A percentile compares a stretch with the other conserved stretches of the same genome.
Evolutionary conservation across 176 grass and related monocot species (phyloP).

Genomic region (Oryza coarctata): DNA sequence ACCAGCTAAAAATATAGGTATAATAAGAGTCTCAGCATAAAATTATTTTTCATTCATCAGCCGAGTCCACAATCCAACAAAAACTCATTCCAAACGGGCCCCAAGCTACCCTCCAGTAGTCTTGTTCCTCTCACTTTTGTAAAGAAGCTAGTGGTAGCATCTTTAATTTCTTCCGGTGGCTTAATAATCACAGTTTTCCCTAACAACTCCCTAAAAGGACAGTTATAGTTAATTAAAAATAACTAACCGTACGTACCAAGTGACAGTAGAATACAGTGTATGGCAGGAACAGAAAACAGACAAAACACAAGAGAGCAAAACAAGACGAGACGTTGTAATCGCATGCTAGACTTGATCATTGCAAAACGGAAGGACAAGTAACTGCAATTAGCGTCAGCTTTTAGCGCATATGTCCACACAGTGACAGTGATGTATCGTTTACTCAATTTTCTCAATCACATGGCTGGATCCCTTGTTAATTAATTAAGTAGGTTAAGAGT

Average conservation of each 20-base stretch:
- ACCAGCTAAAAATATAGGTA: no score
- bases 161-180: neutral
- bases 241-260: neutral
- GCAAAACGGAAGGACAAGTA: neutral
- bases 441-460: neutral
- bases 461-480: neutral
- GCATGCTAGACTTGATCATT: slow-evolving; percentile 19
- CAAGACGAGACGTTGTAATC: neutral
- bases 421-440: neutral
- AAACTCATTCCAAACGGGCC: no score
- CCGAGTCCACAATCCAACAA: no score
- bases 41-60: no score
- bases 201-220: neutral
- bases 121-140: no score
- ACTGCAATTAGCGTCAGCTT: neutral
- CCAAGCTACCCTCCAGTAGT: no score
- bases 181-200: neutral
- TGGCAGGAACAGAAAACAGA: slow-evolving; percentile 9
- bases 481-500: neutral
- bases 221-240: neutral
- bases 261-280: neutral
- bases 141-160: neutral
- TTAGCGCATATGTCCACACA: neutral
- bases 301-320: slow-evolving; percentile 13
- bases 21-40: no score